Conservation (phyloP, 805 yeast species). For the Wickerhamiella azymoides region DNA sequence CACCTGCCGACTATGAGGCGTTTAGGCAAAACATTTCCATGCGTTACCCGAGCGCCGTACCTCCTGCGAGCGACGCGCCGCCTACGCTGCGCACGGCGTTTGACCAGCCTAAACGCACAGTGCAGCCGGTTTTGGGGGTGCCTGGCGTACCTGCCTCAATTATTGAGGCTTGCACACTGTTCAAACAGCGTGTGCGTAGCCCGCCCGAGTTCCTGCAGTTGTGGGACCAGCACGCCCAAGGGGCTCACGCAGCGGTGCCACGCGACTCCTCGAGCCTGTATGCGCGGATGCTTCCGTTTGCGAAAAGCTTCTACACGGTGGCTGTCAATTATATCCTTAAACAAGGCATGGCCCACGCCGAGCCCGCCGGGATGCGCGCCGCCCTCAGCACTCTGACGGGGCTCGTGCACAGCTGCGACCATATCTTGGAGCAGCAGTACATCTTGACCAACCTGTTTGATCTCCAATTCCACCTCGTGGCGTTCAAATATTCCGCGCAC, state of each 20-base stretch:
- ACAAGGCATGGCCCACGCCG: conserved; percentile 19
- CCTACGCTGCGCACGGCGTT: conserved; percentile 40
- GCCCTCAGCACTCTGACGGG: conserved; percentile 18
- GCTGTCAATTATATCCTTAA: conserved; percentile 49
- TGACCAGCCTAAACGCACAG: conserved; percentile 37
- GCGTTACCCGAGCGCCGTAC: conserved; percentile 57
- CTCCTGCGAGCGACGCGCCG: conserved; percentile 38
- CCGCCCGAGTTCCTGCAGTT: conserved; percentile 58
- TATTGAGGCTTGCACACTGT: conserved; percentile 61
- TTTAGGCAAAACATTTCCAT: conserved; percentile 61
- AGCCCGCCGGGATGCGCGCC: conserved; percentile 13
- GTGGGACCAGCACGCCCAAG: conserved; percentile 57
- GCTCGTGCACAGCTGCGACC: conserved; percentile 54
- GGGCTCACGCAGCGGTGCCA: too few relatives aligned
- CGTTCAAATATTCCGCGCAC: conserved; percentile 25
- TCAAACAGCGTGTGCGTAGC: conserved; percentile 46
- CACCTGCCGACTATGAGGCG: conserved; percentile 76
- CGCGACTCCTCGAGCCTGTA: conserved; percentile 27
- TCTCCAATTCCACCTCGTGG: conserved; percentile 37
- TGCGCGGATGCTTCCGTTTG: conserved; percentile 33
- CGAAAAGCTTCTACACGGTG: conserved; percentile 53
- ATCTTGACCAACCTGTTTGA: conserved; percentile 62
- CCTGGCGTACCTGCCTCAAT: conserved; percentile 54
- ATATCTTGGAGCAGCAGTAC: conserved; percentile 66
- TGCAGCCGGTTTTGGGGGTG: conserved; percentile 16